phyloP scores from a whole-genome alignment of 345 rosid genomes.

The Brassica napus region Da-Ae NC_063451.1:44547501-44548000 shows the following conservation, averaged over 20 bases:
- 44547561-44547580: conserved; percentile 54
- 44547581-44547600: conserved; percentile 80
- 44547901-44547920: conserved; percentile 15
- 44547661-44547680: not conserved
- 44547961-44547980: not conserved
- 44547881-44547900: conserved; percentile 2
- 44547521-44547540: conserved; percentile 69
- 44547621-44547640: conserved; percentile 30
- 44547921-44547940: not conserved
- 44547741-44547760: too few relatives aligned
- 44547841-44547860: not conserved
- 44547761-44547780: not conserved
- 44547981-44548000: not conserved
- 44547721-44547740: not conserved
- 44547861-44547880: not conserved
- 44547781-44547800: not conserved
- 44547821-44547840: not conserved
- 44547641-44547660: conserved; percentile 30
- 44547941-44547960: not conserved
- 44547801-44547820: conserved; percentile 2
- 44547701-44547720: not conserved
- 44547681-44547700: conserved; percentile 17
- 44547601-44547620: conserved; percentile 67
- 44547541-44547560: conserved; percentile 54
- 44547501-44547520: conserved; percentile 49